Percentiles rank a stretch among this genome's conserved stretches.
Conservation (phyloP, 1,284 basidiomycete genomes). For the Microbotryum intermedium region DNA sequence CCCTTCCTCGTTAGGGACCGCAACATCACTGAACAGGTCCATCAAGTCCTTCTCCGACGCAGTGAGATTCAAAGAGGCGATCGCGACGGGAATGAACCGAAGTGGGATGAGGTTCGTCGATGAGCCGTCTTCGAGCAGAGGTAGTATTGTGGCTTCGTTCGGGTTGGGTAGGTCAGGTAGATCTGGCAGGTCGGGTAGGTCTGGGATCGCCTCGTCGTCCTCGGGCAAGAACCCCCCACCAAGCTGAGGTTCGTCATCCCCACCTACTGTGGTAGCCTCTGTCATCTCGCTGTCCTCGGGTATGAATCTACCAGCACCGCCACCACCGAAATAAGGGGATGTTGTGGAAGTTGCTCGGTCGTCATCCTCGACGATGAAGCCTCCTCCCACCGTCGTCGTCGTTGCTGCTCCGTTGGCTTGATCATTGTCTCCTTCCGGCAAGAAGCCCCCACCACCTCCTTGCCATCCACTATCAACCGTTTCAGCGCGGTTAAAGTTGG, state of each 20-base stretch:
- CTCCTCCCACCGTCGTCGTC: background rate
- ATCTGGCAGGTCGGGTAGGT: background rate
- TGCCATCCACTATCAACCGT: too few relatives aligned
- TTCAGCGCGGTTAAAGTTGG: too few relatives aligned
- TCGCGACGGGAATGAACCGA: slow-evolving; percentile 2
- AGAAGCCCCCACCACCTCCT: background rate
- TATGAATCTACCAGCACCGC: slow-evolving; percentile 1
- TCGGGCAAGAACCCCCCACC: background rate
- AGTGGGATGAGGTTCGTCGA: slow-evolving; percentile 14
- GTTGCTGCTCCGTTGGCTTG: background rate
- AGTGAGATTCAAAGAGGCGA: background rate
- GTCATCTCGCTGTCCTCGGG: slow-evolving; percentile 2
- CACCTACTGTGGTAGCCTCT: background rate
- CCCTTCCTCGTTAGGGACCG: slow-evolving; percentile 15
- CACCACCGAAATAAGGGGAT: background rate
- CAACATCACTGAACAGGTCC: slow-evolving; percentile 23
- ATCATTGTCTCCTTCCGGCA: background rate
- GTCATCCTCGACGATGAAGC: background rate
- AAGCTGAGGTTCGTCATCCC: background rate
- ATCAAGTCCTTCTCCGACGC: slow-evolving; percentile 6
- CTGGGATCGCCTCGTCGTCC: background rate
- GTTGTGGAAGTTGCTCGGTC: background rate
- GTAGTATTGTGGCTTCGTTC: too few relatives aligned
- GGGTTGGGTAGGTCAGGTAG: background rate
- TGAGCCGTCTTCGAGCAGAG: too few relatives aligned